phyloP scores from a whole-genome alignment of 805 yeast genomes.

The Spathaspora hagerdaliae region DNA sequence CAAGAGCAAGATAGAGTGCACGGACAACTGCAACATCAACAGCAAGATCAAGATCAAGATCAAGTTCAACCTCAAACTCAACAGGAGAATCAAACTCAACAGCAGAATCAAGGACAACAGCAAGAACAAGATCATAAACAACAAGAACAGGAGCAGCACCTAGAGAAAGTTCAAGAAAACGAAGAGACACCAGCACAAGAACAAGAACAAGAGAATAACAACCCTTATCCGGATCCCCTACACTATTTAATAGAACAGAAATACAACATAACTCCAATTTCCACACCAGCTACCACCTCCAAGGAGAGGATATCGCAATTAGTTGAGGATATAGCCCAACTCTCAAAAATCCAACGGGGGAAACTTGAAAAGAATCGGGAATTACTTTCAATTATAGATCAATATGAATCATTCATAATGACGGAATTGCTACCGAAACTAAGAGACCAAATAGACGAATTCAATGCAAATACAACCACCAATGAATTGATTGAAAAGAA shows the following conservation, averaged over 20 bases:
- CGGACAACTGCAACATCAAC: too few relatives aligned
- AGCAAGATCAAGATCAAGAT: not conserved
- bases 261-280: slow-evolving; percentile 17
- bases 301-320: slow-evolving; percentile 15
- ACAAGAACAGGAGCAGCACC: not conserved
- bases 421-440: slow-evolving; percentile 25
- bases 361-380: slow-evolving; percentile 20
- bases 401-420: slow-evolving; percentile 28
- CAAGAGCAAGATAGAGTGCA: too few relatives aligned
- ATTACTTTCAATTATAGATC: slow-evolving; percentile 16
- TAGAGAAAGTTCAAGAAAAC: not conserved
- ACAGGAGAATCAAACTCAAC: not conserved
- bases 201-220: not conserved
- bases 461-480: not conserved
- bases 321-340: slow-evolving; percentile 23
- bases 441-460: slow-evolving; percentile 13
- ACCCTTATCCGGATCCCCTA: slow-evolving; percentile 10
- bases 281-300: not conserved
- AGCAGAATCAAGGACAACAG: not conserved
- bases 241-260: slow-evolving; percentile 20
- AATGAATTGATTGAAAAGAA: slow-evolving; percentile 5
- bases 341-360: slow-evolving; percentile 15
- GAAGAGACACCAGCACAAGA: not conserved
- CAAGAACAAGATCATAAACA: not conserved
- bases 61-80: not conserved